Base-by-base conservation (phyloP, 2,329 filamentous ascomycete species). In the Aschersonia sp. region DNA sequence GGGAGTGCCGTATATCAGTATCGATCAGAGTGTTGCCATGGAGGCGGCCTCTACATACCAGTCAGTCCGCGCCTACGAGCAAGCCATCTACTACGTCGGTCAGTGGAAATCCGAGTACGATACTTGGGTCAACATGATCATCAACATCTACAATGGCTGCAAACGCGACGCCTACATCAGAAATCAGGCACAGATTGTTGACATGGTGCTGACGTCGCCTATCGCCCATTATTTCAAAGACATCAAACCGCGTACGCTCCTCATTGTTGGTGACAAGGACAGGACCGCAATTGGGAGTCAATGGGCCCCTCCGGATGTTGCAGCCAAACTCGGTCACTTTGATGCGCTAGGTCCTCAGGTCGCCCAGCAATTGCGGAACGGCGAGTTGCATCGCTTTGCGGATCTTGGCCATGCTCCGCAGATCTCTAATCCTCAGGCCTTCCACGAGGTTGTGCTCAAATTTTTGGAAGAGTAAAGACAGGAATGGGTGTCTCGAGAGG, bases 81-180 rank as follows among this genome's bases (percentile, higher is more conserved):
- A 72, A 52, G 53, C 58, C 5, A 67, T 69, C 12, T 75, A 74
- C 58, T 74, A 75, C 55, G 63, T 66, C 4, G 65, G 65, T 41
- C 61, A 64, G 22, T 77, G 74, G 75, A 58, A 65, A 41, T 55
- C 62, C 2, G 61, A 62, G 8, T 78, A 76, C 58, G 72, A 76
- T 51, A 59, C 66, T 10, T 77, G 73, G 73, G 73, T 75, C 45
- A 65, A 68, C 42, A 77, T 78, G 75, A 64, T 75, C 12, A 63
- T 68, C 49, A 68, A 70, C 48, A 64, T 77, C 46, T 78, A 78
- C 60, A 52, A 65, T 47, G 68, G 72, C 6, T 61, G 63, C 31
- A 51, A 66, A 52, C 67, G 65, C 33, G 55, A 60, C 30, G 58
- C 60, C 35, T 76, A 69, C 50, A 62, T 69, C 12, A 68, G 58